phyloP scores from a whole-genome alignment of 179 eudicot species.

The Silene noctiflora region DNA sequence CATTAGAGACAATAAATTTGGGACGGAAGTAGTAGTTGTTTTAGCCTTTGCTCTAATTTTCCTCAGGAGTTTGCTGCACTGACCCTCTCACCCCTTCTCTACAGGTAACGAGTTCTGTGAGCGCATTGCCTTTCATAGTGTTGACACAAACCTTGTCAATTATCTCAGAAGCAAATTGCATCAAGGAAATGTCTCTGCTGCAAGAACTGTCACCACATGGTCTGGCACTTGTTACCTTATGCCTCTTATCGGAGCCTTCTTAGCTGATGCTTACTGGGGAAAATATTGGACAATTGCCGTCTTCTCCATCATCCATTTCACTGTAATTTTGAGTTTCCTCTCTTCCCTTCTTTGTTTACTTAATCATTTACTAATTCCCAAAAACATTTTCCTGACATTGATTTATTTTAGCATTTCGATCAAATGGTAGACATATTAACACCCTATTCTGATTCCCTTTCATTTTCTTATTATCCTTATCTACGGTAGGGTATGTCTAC shows the following conservation, averaged over 20 bases:
- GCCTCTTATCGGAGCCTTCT: slow-evolving; percentile 39
- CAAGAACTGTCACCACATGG: slow-evolving; percentile 37
- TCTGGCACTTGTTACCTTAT: slow-evolving; percentile 35
- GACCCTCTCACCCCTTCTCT: background rate
- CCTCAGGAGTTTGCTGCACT: background rate
- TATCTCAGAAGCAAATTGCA: slow-evolving; percentile 32
- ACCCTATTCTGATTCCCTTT: background rate
- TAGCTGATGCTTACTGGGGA: slow-evolving; percentile 45
- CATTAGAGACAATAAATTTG: no score
- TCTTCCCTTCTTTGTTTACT: background rate
- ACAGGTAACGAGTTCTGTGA: slow-evolving; percentile 33
- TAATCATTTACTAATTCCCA: background rate
- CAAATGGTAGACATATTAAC: background rate
- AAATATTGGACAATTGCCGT: slow-evolving; percentile 43
- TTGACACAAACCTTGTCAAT: slow-evolving; percentile 35
- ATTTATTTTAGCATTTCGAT: background rate
- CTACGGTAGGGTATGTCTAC: slow-evolving; percentile 62
- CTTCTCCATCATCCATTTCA: slow-evolving; percentile 34
- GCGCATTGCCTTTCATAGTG: slow-evolving; percentile 35
- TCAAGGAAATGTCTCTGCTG: slow-evolving; percentile 35
- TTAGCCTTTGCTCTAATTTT: background rate
- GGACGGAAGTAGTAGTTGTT: no score
- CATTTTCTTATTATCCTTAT: background rate
- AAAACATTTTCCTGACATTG: background rate
- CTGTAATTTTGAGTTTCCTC: background rate